These are phyloP conservation scores for Penicillium waksmanii DNA, from an alignment of 495 filamentous ascomycete genomes.

Conservation along the genomic window DNA sequence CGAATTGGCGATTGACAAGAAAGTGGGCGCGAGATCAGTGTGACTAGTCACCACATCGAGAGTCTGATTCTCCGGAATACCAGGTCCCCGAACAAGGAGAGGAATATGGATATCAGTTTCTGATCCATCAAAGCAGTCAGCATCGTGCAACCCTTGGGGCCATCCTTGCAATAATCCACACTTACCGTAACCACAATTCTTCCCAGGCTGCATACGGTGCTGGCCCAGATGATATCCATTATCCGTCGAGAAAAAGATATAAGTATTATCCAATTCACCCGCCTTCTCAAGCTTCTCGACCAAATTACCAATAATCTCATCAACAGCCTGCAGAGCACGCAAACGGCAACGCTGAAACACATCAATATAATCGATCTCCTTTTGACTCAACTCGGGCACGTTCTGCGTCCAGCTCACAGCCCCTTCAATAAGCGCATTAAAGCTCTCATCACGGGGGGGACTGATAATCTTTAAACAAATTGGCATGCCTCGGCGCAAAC, in stretches of 20 bases:
- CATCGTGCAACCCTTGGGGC: not conserved
- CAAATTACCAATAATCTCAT: conserved; percentile 65
- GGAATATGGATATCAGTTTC: conserved; percentile 72
- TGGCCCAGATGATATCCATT: conserved; percentile 74
- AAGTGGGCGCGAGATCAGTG: conserved; percentile 68
- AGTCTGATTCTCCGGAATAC: conserved; percentile 47
- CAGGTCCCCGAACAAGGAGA: conserved; percentile 60
- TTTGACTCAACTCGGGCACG: conserved; percentile 49
- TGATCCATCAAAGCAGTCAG: conserved; percentile 23
- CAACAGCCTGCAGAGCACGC: conserved; percentile 64
- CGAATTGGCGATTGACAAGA: conserved; percentile 51
- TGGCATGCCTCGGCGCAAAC: conserved; percentile 33
- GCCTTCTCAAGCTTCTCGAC: conserved; percentile 51
- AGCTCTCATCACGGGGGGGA: conserved; percentile 37
- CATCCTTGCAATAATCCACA: conserved; percentile 26
- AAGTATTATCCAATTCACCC: conserved; percentile 66
- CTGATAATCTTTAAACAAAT: conserved; percentile 33
- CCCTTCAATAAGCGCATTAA: conserved; percentile 44
- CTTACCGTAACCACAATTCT: conserved; percentile 68
- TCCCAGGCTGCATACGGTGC: conserved; percentile 69
- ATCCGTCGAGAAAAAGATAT: conserved; percentile 67
- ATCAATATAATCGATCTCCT: conserved; percentile 64
- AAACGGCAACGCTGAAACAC: conserved; percentile 64
- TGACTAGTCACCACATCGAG: conserved; percentile 63
- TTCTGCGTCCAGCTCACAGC: conserved; percentile 61